These are phyloP conservation scores for Epichloe festucae DNA, from an alignment of 2,329 filamentous ascomycete species.

Conservation along the genomic window DNA sequence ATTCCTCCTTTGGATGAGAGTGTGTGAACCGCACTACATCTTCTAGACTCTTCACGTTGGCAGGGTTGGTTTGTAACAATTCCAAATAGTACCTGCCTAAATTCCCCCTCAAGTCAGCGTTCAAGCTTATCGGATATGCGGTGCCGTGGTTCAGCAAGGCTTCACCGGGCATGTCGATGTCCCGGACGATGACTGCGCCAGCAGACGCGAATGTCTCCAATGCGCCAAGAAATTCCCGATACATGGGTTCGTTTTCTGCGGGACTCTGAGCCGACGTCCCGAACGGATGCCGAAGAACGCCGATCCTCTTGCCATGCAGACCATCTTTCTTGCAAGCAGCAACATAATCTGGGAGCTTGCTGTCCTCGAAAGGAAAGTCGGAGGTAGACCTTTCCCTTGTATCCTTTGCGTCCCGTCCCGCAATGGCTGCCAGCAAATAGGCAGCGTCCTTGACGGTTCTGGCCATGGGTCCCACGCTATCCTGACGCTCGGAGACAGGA, in stretches of 20 bases:
- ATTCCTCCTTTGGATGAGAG: constrained; percentile 36
- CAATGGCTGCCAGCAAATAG: too few relatives aligned
- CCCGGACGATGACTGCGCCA: constrained; percentile 44
- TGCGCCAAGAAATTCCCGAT: constrained; percentile 35
- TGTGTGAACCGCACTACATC: constrained; percentile 45
- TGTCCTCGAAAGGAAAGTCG: too few relatives aligned
- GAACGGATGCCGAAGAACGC: constrained; percentile 35
- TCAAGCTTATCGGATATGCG: constrained; percentile 26
- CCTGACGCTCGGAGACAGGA: too few relatives aligned
- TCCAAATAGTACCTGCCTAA: constrained; percentile 39
- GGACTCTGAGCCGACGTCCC: constrained; percentile 27
- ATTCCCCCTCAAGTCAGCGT: constrained; percentile 43
- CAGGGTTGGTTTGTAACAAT: constrained; percentile 43
- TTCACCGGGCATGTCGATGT: constrained; percentile 13
- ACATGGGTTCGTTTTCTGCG: background rate
- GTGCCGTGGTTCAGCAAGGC: constrained; percentile 15
- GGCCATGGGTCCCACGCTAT: too few relatives aligned
- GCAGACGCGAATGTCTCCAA: constrained; percentile 37
- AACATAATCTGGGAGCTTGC: too few relatives aligned
- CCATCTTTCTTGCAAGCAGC: constrained; percentile 17
- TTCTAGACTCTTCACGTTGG: constrained; percentile 36
- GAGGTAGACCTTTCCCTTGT: too few relatives aligned
- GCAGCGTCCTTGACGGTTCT: too few relatives aligned
- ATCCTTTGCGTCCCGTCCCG: too few relatives aligned
- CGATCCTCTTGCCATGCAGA: constrained; percentile 46